Conservation (phyloP, 345 rosid genomes). For the Reutealis trisperma region DNA sequence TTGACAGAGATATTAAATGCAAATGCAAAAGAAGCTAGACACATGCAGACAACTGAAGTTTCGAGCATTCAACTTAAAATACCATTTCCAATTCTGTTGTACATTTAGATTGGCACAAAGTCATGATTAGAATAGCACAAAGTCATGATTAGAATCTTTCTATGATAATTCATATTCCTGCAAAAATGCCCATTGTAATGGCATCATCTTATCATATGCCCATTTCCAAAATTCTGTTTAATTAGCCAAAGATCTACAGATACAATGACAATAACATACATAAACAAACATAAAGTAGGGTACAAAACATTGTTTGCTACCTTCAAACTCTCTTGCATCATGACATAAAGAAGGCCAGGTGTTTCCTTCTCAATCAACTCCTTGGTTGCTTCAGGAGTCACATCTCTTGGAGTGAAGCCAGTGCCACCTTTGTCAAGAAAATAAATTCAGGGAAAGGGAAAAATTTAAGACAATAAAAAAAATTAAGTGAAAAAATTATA, state of each 20-base stretch:
- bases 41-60: background rate
- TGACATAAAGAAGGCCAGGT: constrained; percentile 84
- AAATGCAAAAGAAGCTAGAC: background rate
- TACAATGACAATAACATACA: background rate
- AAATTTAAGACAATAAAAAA: background rate
- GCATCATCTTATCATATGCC: background rate
- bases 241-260: background rate
- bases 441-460: constrained; percentile 4
- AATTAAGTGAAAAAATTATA: background rate
- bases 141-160: background rate
- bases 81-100: background rate
- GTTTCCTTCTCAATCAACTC: constrained; percentile 80
- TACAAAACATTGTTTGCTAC: constrained; percentile 30
- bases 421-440: constrained; percentile 69
- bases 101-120: background rate
- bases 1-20: background rate
- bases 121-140: background rate
- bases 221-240: background rate
- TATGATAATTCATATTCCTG: background rate
- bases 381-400: constrained; percentile 96
- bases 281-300: background rate
- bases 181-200: background rate
- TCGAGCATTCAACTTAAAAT: background rate
- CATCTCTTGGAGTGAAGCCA: constrained; percentile 93
- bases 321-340: constrained; percentile 98